Evolutionary conservation across 208 protist genomes (phyloP).

Genomic region (Angomonas deanei): DNA sequence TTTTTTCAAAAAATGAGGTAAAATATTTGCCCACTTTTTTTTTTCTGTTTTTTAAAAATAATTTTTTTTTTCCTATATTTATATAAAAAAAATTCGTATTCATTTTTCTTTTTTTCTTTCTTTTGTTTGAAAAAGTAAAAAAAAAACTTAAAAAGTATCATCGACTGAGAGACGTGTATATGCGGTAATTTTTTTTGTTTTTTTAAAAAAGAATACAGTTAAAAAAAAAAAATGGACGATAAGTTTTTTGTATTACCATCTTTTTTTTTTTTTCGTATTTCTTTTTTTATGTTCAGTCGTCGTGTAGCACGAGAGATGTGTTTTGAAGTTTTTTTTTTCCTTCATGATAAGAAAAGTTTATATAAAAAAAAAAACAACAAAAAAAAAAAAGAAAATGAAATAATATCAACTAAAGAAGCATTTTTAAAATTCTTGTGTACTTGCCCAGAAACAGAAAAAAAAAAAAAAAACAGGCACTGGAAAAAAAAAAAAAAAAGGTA

Average conservation of each 20-base stretch:
- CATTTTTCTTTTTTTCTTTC: conserved; percentile 8
- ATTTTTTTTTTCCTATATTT: background rate
- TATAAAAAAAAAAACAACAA: conserved; percentile 1
- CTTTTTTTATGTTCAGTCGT: no score
- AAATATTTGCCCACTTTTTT: background rate
- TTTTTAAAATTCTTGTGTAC: background rate
- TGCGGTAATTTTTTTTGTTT: no score
- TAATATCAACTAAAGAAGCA: conserved; percentile 4
- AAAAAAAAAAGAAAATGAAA: conserved; percentile 11
- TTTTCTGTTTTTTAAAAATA: background rate
- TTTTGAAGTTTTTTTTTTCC: background rate
- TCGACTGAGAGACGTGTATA: no score
- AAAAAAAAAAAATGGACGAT: no score
- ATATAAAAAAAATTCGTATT: background rate
- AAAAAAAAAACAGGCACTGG: background rate
- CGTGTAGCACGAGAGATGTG: background rate
- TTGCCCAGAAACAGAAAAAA: conserved; percentile 1
- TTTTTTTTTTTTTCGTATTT: no score
- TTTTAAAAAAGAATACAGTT: no score
- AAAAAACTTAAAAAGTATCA: conserved; percentile 1
- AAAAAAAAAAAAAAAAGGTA: no score
- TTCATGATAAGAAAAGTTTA: background rate
- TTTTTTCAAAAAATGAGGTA: background rate
- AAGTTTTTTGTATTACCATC: no score
- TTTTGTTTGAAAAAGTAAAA: conserved; percentile 8